Conservation (phyloP, 164 flowering plant genomes). For the Umbellularia californica region DNA sequence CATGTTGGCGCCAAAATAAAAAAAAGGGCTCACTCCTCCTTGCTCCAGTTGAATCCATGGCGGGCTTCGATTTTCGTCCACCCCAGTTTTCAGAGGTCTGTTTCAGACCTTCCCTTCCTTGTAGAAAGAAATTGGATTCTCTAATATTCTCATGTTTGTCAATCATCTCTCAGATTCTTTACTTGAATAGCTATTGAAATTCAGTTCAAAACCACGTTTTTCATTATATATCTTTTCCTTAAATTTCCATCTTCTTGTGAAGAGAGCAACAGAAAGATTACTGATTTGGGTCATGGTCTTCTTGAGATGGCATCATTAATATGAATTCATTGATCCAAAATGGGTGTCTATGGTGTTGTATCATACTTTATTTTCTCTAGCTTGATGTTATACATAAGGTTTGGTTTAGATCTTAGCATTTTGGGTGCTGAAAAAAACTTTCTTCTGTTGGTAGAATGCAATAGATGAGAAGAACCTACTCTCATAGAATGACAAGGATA, state of each 20-base stretch:
- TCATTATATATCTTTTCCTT: background rate
- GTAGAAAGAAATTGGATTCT: background rate
- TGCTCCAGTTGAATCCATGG: constrained; percentile 20
- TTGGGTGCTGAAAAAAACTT: background rate
- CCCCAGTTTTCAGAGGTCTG: constrained; percentile 56
- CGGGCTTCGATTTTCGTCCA: constrained; percentile 32
- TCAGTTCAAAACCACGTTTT: too few relatives aligned
- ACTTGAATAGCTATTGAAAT: background rate
- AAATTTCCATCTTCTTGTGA: background rate
- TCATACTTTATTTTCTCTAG: background rate
- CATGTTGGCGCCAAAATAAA: background rate
- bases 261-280: background rate
- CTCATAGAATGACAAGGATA: too few relatives aligned
- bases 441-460: background rate
- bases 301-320: too few relatives aligned
- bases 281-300: background rate
- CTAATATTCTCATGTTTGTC: too few relatives aligned
- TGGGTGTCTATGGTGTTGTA: background rate
- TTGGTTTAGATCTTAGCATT: background rate
- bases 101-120: background rate
- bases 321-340: background rate
- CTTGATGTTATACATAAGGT: background rate
- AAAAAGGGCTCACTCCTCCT: background rate
- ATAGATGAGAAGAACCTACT: too few relatives aligned
- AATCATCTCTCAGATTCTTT: background rate